Conservation (phyloP, 768 basidiomycete genomes). For the Lentinula raphanica region DNA sequence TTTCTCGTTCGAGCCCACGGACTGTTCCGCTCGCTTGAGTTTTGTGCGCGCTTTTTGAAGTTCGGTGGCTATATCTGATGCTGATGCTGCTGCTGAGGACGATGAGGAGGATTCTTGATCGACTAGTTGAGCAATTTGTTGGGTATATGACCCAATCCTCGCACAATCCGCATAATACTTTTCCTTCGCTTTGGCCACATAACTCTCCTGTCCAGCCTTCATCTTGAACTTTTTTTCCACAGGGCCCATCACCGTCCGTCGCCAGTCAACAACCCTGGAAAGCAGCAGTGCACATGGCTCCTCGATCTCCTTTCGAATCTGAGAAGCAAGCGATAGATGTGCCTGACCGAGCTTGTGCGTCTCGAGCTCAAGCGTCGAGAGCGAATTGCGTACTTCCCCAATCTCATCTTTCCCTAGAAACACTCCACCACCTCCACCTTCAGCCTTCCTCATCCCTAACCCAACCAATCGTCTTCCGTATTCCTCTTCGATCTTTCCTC, state of each 20-base stretch:
- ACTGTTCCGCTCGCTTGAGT: constrained; percentile 83
- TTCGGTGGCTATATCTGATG: constrained; percentile 67
- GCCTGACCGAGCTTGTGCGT: constrained; percentile 75
- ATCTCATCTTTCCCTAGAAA: constrained; percentile 15
- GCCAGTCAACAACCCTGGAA: constrained; percentile 62
- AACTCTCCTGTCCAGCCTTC: constrained; percentile 79
- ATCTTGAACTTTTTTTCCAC: constrained; percentile 91
- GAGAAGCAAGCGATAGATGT: constrained; percentile 69
- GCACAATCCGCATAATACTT: constrained; percentile 92
- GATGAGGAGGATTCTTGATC: neutral
- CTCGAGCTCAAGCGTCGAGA: constrained; percentile 77
- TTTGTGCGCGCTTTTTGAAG: constrained; percentile 84
- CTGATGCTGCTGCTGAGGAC: neutral
- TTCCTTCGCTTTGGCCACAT: constrained; percentile 85
- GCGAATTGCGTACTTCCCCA: constrained; percentile 65
- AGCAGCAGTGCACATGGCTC: constrained; percentile 55
- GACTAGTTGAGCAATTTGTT: constrained; percentile 77
- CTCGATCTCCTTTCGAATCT: constrained; percentile 76
- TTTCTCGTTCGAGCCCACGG: constrained; percentile 84
- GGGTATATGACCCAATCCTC: constrained; percentile 89
- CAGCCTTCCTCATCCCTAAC: neutral
- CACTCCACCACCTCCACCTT: too few species aligned
- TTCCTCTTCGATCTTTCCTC: constrained; percentile 11
- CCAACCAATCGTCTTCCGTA: constrained; percentile 9
- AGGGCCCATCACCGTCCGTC: constrained; percentile 61